Percentiles rank a stretch among this genome's conserved stretches.
These are phyloP conservation scores for Phyllosticta citrichinensis DNA, from an alignment of 2,329 filamentous ascomycete species.

Conservation along the genomic window DNA sequence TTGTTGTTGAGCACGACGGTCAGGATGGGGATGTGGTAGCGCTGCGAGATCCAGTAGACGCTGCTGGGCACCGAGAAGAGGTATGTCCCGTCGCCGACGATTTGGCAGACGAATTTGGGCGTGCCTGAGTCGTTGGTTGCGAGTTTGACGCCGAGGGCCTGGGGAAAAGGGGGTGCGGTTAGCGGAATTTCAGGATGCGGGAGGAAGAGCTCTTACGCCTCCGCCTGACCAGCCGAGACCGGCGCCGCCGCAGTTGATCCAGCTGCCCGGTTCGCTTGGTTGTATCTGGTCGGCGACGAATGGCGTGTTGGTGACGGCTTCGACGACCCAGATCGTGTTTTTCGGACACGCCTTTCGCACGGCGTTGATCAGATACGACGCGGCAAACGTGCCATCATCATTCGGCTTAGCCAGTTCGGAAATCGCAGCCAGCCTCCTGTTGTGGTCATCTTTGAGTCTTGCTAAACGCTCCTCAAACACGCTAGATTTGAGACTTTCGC, in stretches of 20 bases:
- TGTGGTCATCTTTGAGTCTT: conserved; percentile 48
- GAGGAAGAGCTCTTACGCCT: conserved; percentile 23
- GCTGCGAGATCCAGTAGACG: conserved; percentile 59
- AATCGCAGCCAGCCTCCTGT: conserved; percentile 50
- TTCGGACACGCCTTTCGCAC: conserved; percentile 47
- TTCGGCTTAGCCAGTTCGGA: conserved; percentile 48
- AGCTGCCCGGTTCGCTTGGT: conserved; percentile 56
- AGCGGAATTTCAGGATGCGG: not conserved
- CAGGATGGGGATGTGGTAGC: conserved; percentile 56
- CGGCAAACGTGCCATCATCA: conserved; percentile 52
- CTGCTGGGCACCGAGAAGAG: conserved; percentile 55
- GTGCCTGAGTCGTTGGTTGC: conserved; percentile 44
- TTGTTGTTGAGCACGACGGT: conserved; percentile 62
- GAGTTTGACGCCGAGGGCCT: conserved; percentile 64
- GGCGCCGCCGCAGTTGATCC: conserved; percentile 73
- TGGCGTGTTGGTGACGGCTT: conserved; percentile 63
- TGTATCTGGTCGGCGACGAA: conserved; percentile 63
- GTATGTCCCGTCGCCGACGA: conserved; percentile 59
- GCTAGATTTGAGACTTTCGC: conserved; percentile 32
- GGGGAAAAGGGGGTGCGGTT: not conserved
- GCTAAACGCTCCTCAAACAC: conserved; percentile 41
- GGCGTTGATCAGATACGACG: conserved; percentile 46
- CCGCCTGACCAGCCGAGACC: conserved; percentile 76
- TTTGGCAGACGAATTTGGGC: conserved; percentile 29
- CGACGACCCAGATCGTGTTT: conserved; percentile 66